Evolutionary conservation across 208 protist species (phyloP).

Genomic region (Leishmania amazonensis): DNA sequence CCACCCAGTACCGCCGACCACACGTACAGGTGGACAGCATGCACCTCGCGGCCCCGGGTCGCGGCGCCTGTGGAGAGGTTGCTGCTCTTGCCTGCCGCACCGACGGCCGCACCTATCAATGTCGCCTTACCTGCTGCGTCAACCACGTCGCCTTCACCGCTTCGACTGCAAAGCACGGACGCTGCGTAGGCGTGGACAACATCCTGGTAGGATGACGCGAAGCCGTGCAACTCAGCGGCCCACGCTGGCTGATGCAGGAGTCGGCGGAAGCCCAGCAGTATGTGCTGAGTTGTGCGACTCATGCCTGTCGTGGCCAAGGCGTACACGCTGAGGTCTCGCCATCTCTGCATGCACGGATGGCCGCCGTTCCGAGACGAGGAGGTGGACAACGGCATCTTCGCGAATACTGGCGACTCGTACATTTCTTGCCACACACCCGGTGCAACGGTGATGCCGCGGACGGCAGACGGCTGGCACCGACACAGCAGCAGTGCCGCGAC

Average conservation of each 20-base stretch:
- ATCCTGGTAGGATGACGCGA: slow-evolving; percentile 25
- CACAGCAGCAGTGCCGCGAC: slow-evolving; percentile 38
- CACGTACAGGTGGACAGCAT: slow-evolving; percentile 30
- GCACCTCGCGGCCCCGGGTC: slow-evolving; percentile 9
- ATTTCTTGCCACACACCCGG: slow-evolving; percentile 20
- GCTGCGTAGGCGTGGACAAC: slow-evolving; percentile 25
- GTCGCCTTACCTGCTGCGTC: not conserved
- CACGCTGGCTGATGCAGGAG: slow-evolving; percentile 33
- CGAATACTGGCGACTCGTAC: slow-evolving; percentile 31
- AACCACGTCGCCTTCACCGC: not conserved
- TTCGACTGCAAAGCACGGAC: slow-evolving; percentile 3
- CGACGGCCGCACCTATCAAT: not conserved
- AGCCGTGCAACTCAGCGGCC: slow-evolving; percentile 33
- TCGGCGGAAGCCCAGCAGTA: slow-evolving; percentile 30
- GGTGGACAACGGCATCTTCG: slow-evolving; percentile 6
- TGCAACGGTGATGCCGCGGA: slow-evolving; percentile 7
- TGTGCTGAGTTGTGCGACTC: slow-evolving; percentile 33
- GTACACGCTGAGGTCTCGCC: slow-evolving; percentile 27
- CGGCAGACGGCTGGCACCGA: slow-evolving; percentile 34
- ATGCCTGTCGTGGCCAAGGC: slow-evolving; percentile 32
- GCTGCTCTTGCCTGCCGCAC: not conserved
- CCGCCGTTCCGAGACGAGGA: slow-evolving; percentile 7
- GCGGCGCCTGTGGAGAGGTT: not conserved
- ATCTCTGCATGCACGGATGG: slow-evolving; percentile 22
- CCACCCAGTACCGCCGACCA: slow-evolving; percentile 42